phyloP scores from a whole-genome alignment of 768 basidiomycete genomes.

The Tricholoma terreum region DNA sequence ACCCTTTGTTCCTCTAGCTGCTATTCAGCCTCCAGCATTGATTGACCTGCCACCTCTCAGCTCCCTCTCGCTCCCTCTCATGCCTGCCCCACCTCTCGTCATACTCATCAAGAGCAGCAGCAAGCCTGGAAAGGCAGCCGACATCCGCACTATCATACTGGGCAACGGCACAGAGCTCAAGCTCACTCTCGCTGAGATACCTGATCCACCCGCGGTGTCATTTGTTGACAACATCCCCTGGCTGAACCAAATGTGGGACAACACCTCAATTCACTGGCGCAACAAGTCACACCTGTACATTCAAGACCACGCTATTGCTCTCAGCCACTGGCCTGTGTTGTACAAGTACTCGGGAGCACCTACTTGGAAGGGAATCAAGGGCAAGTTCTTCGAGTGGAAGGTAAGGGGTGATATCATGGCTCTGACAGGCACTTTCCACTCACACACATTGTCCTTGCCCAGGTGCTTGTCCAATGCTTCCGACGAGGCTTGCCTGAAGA shows the following conservation, averaged over 20 bases:
- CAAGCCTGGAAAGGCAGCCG: neutral
- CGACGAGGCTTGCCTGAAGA: neutral
- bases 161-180: neutral
- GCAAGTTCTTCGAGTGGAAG: neutral
- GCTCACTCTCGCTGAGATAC: constrained; percentile 9
- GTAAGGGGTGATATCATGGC: no score
- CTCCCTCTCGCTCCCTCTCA: neutral
- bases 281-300: constrained; percentile 15
- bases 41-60: neutral
- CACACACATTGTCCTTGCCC: no score
- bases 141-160: neutral
- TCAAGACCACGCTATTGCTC: constrained; percentile 6
- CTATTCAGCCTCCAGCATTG: neutral
- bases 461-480: neutral
- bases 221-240: constrained; percentile 18
- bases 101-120: neutral
- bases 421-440: no score
- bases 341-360: constrained; percentile 4
- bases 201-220: constrained; percentile 13
- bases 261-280: constrained; percentile 18
- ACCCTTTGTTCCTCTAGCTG: neutral
- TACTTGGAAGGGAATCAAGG: neutral
- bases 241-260: constrained; percentile 26
- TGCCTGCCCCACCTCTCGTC: neutral
- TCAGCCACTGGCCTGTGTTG: constrained; percentile 18